phyloP scores from a whole-genome alignment of 495 filamentous ascomycete genomes.

The Penicillium cataractarum region DNA sequence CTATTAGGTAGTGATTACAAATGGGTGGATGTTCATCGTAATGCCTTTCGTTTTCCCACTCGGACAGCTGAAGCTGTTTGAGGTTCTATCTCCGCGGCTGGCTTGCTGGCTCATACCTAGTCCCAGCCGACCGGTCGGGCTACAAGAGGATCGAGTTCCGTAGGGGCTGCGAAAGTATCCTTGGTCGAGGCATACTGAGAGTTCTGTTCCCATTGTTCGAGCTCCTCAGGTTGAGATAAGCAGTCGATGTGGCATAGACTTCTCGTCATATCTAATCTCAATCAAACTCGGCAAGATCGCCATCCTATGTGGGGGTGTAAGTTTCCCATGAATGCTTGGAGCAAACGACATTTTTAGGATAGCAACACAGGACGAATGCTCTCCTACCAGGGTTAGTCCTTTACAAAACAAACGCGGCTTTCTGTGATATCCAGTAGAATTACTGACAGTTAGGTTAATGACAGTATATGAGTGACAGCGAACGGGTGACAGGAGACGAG shows the following conservation, averaged over 20 bases:
- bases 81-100: too few relatives aligned
- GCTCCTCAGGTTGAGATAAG: neutral
- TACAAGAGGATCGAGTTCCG: too few relatives aligned
- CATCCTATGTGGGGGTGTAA: conserved; percentile 2
- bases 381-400: conserved; percentile 5
- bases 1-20: too few relatives aligned
- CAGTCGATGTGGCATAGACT: neutral
- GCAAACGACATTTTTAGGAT: neutral
- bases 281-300: neutral
- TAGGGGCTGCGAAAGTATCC: too few relatives aligned
- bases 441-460: neutral
- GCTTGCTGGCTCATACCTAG: too few relatives aligned
- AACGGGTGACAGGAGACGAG: conserved; percentile 3
- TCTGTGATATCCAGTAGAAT: neutral
- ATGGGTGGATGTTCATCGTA: too few relatives aligned
- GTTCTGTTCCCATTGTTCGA: conserved; percentile 9
- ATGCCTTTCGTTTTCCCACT: too few relatives aligned
- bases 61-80: too few relatives aligned
- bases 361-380: conserved; percentile 1
- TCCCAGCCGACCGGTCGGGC: too few relatives aligned
- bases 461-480: neutral
- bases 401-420: neutral
- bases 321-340: neutral
- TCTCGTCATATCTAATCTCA: conserved; percentile 4
- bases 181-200: conserved; percentile 4